Percentiles rank a stretch among this genome's conserved stretches.
phyloP scores from a whole-genome alignment of 768 basidiomycete species.

The Astraeus odoratus region DNA sequence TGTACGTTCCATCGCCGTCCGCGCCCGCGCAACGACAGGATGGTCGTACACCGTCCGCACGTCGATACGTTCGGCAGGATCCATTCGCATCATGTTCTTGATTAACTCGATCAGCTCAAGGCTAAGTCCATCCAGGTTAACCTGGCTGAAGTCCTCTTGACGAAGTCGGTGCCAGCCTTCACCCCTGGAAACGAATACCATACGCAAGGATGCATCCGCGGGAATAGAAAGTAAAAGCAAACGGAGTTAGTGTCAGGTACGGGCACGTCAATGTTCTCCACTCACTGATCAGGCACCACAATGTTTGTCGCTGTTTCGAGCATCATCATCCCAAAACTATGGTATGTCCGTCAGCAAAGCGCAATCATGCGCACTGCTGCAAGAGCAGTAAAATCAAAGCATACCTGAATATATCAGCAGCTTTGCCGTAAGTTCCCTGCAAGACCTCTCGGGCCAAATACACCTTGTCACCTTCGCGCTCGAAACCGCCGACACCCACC shows the following conservation, averaged over 20 bases:
- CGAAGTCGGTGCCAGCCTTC: slow-evolving; percentile 91
- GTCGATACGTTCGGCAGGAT: slow-evolving; percentile 52
- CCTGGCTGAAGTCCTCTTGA: slow-evolving; percentile 84
- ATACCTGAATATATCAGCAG: slow-evolving; percentile 95
- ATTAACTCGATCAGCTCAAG: slow-evolving; percentile 63
- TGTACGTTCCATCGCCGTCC: slow-evolving; percentile 54
- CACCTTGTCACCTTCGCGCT: slow-evolving; percentile 94
- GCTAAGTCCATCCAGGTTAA: slow-evolving; percentile 56
- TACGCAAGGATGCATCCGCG: too few relatives aligned
- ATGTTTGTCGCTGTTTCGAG: slow-evolving; percentile 95
- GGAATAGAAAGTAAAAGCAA: not conserved
- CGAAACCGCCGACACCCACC: slow-evolving; percentile 47
- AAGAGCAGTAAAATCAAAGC: slow-evolving; percentile 1
- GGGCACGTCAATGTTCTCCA: slow-evolving; percentile 18
- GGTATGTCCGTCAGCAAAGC: slow-evolving; percentile 11
- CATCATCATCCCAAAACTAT: slow-evolving; percentile 90
- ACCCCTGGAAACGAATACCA: slow-evolving; percentile 53
- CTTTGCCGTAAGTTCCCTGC: slow-evolving; percentile 84
- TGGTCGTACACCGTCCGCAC: slow-evolving; percentile 54
- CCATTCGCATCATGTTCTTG: slow-evolving; percentile 69
- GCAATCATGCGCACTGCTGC: not conserved
- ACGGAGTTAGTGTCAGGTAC: slow-evolving; percentile 11
- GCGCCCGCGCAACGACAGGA: slow-evolving; percentile 56
- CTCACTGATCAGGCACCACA: slow-evolving; percentile 93
- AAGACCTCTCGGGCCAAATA: slow-evolving; percentile 97